A percentile compares a stretch with the other conserved stretches of the same genome.
Evolutionary conservation across 75 land plant species (phyloP).

Genomic region (Selaginella tamariscina): DNA sequence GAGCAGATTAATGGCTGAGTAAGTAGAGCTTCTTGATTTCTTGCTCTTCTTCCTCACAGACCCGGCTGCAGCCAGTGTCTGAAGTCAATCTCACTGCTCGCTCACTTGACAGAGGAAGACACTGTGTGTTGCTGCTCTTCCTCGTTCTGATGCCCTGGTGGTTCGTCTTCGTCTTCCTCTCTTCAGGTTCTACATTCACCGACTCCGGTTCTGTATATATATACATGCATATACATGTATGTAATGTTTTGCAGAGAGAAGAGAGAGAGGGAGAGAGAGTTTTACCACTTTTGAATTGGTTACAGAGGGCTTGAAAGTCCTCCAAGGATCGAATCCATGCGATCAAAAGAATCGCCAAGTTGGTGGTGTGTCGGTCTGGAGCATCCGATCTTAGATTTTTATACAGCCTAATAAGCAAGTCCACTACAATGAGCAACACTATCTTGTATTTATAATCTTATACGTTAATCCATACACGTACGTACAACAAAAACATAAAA

Average conservation of each 20-base stretch:
- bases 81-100: background rate
- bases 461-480: too few relatives aligned
- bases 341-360: background rate
- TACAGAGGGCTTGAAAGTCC: slow-evolving; percentile 1
- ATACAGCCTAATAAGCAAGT: background rate
- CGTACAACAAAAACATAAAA: too few relatives aligned
- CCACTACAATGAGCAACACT: too few relatives aligned
- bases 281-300: too few relatives aligned
- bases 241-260: too few relatives aligned
- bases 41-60: slow-evolving; percentile 9
- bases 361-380: background rate
- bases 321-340: background rate
- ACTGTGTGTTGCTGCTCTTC: background rate
- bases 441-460: too few relatives aligned
- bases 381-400: background rate
- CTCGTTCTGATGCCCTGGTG: background rate
- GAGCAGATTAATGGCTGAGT: background rate
- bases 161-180: background rate
- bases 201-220: too few relatives aligned
- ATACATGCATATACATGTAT: too few relatives aligned
- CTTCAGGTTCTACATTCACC: background rate
- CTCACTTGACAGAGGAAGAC: background rate
- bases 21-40: slow-evolving; percentile 2
- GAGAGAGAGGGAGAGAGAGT: too few relatives aligned
- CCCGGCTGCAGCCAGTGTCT: background rate